These are phyloP conservation scores for Suhomyces taliae DNA, from an alignment of 1,139 yeast species.

Conservation along the genomic window DNA sequence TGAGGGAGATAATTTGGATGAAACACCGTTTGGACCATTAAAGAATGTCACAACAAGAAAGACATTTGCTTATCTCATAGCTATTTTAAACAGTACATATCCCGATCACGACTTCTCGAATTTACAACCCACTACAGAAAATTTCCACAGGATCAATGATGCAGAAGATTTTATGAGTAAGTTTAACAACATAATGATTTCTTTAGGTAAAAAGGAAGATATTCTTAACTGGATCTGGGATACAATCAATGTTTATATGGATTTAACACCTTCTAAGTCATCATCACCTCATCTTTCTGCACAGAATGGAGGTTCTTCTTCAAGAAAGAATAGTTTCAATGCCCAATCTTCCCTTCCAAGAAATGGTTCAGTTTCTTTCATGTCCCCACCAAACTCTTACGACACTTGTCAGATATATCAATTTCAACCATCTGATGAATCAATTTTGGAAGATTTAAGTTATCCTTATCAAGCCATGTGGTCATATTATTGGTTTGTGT, in stretches of 20 bases:
- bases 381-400: constrained; percentile 6
- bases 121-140: constrained; percentile 83
- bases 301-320: constrained; percentile 16
- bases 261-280: constrained; percentile 45
- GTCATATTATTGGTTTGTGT: constrained; percentile 92
- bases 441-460: constrained; percentile 63
- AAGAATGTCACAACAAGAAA: constrained; percentile 80
- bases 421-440: constrained; percentile 77
- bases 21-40: constrained; percentile 93
- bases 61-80: constrained; percentile 86
- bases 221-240: constrained; percentile 80
- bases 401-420: constrained; percentile 75
- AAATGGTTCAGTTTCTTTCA: constrained; percentile 5
- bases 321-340: constrained; percentile 29
- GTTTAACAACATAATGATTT: constrained; percentile 76
- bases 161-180: constrained; percentile 64
- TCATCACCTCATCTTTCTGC: constrained; percentile 22
- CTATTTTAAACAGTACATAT: constrained; percentile 85
- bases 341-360: constrained; percentile 12
- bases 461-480: constrained; percentile 79
- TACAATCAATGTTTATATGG: constrained; percentile 80
- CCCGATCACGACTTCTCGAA: constrained; percentile 95
- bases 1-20: constrained; percentile 32
- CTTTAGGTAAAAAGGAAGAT: constrained; percentile 66
- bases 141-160: constrained; percentile 42